Conservation (phyloP, 495 filamentous ascomycete species). For the Penicillium alfredii region DNA sequence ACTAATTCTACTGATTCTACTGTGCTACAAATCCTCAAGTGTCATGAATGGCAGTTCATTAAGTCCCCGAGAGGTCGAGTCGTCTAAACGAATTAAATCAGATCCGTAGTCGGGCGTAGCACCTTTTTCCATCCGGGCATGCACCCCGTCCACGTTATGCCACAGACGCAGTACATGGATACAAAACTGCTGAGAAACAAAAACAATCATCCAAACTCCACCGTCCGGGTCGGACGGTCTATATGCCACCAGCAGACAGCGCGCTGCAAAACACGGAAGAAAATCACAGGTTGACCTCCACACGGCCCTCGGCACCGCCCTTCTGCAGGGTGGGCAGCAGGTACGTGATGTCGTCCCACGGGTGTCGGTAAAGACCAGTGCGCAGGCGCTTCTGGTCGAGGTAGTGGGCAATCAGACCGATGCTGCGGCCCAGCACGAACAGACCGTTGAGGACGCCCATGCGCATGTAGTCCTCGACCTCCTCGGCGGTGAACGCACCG, state of each 20-base stretch:
- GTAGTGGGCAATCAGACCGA: constrained; percentile 99
- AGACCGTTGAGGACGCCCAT: constrained; percentile 99
- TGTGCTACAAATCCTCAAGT: too few relatives aligned
- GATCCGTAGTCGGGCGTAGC: constrained; percentile 24
- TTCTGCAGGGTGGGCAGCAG: constrained; percentile 76
- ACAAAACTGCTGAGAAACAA: constrained; percentile 29
- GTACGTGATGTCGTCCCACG: constrained; percentile 98
- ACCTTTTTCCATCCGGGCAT: constrained; percentile 19
- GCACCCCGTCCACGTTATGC: constrained; percentile 29
- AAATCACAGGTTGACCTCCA: constrained; percentile 74
- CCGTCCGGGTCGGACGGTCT: constrained; percentile 34
- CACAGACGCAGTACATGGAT: constrained; percentile 33
- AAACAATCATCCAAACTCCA: constrained; percentile 43
- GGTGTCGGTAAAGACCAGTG: constrained; percentile 97
- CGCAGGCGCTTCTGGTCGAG: constrained; percentile 98
- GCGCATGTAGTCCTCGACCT: constrained; percentile 53
- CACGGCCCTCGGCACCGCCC: constrained; percentile 76
- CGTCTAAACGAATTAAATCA: constrained; percentile 32
- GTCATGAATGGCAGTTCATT: constrained; percentile 17
- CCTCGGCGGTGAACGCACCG: constrained; percentile 73
- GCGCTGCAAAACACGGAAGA: constrained; percentile 27
- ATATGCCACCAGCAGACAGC: constrained; percentile 31
- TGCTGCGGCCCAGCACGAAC: constrained; percentile 91
- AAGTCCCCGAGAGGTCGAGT: constrained; percentile 25
- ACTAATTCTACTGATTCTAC: background rate